phyloP scores from a whole-genome alignment of 257 asterid genomes.

The Penstemon eatonii region DNA sequence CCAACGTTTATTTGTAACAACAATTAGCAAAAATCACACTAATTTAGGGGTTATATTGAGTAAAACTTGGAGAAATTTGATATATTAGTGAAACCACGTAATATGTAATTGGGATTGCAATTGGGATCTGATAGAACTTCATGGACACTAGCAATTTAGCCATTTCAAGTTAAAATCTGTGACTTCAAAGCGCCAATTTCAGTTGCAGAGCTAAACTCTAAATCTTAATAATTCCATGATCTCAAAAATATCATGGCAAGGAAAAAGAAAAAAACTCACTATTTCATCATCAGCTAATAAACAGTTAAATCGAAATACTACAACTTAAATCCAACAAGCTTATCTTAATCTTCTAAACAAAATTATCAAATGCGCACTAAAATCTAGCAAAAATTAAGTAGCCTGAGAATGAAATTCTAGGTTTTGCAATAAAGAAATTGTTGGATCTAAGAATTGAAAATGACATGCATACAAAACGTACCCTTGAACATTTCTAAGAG shows the following conservation, averaged over 20 bases:
- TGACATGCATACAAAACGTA: conserved; percentile 32
- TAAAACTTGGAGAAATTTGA: conserved; percentile 1
- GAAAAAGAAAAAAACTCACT: neutral
- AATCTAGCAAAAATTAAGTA: conserved; percentile 22
- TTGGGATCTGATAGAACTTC: conserved; percentile 1
- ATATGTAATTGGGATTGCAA: conserved; percentile 6
- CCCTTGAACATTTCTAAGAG: conserved; percentile 97
- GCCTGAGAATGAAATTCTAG: conserved; percentile 20
- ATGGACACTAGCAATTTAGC: neutral
- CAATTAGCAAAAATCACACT: neutral
- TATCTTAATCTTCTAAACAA: conserved; percentile 4
- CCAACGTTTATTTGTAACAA: neutral
- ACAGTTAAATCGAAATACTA: conserved; percentile 9
- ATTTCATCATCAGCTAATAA: conserved; percentile 20
- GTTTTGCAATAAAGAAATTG: conserved; percentile 19
- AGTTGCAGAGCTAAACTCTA: conserved; percentile 14
- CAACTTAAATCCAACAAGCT: conserved; percentile 14
- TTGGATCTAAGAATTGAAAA: conserved; percentile 38
- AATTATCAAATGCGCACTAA: conserved; percentile 21
- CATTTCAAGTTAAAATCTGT: conserved; percentile 21
- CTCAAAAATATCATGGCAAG: neutral
- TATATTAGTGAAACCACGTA: conserved; percentile 4
- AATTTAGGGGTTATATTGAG: neutral
- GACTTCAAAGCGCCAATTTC: conserved; percentile 8
- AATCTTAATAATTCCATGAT: conserved; percentile 6